phyloP scores from a whole-genome alignment of 768 basidiomycete genomes.

The Xerocomus spinulosus region DNA sequence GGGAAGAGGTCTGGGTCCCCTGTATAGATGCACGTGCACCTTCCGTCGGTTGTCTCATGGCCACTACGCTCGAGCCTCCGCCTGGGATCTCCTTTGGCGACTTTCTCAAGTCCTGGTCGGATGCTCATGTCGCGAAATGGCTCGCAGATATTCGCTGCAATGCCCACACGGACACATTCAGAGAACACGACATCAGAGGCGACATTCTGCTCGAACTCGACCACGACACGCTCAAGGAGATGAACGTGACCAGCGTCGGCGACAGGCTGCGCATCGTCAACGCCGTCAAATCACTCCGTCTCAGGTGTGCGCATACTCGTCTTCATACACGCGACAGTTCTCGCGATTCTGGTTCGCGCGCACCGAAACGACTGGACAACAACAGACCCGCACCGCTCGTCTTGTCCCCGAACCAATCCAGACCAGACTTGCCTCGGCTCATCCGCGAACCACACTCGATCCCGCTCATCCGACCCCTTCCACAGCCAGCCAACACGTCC shows the following conservation, averaged over 20 bases:
- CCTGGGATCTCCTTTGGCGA: slow-evolving; percentile 55
- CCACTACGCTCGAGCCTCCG: slow-evolving; percentile 50
- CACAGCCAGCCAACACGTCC: slow-evolving; percentile 21
- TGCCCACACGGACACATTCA: slow-evolving; percentile 64
- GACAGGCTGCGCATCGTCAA: slow-evolving; percentile 85
- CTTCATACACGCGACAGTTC: slow-evolving; percentile 24
- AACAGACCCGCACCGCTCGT: slow-evolving; percentile 80
- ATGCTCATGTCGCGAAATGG: slow-evolving; percentile 71
- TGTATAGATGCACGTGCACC: slow-evolving; percentile 22
- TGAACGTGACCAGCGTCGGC: slow-evolving; percentile 85
- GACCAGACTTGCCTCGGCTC: slow-evolving; percentile 67
- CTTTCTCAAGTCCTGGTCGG: slow-evolving; percentile 67
- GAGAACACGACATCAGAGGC: slow-evolving; percentile 85
- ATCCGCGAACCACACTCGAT: slow-evolving; percentile 52
- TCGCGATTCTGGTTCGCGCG: slow-evolving; percentile 27
- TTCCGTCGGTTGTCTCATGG: background rate
- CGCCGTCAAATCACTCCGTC: slow-evolving; percentile 76
- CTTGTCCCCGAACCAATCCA: slow-evolving; percentile 49
- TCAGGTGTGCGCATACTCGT: slow-evolving; percentile 38
- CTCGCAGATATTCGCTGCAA: slow-evolving; percentile 72
- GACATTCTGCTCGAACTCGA: slow-evolving; percentile 91
- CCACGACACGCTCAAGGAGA: slow-evolving; percentile 80
- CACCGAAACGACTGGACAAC: slow-evolving; percentile 50
- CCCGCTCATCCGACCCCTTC: slow-evolving; percentile 26
- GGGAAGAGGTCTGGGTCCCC: slow-evolving; percentile 31